These are phyloP conservation scores for Collybia nuda DNA, from an alignment of 768 basidiomycete genomes.

Conservation along the genomic window DNA sequence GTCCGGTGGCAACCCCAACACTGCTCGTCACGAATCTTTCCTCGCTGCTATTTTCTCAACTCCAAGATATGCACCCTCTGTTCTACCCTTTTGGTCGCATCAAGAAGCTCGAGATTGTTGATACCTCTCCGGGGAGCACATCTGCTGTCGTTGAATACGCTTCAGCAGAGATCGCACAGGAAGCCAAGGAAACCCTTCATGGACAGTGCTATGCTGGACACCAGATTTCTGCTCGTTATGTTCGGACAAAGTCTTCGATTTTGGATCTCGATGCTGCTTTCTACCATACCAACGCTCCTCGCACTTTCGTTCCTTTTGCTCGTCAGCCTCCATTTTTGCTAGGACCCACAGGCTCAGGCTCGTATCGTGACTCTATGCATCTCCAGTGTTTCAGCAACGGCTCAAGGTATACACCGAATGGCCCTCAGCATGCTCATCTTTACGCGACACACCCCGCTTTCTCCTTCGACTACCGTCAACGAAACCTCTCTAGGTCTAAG, in stretches of 20 bases:
- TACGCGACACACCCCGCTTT: conserved; percentile 14
- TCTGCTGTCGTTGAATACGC: conserved; percentile 68
- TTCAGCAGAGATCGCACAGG: conserved; percentile 51
- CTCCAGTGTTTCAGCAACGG: conserved; percentile 10
- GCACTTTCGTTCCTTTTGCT: conserved; percentile 13
- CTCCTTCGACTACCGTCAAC: conserved; percentile 9
- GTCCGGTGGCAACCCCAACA: conserved; percentile 43
- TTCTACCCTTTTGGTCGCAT: conserved; percentile 72
- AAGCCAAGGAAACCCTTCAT: conserved; percentile 62
- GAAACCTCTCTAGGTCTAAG: conserved; percentile 7
- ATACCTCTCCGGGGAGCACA: conserved; percentile 39
- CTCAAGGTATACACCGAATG: not conserved
- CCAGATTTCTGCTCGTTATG: conserved; percentile 33
- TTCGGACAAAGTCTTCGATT: conserved; percentile 22
- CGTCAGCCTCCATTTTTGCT: conserved; percentile 11
- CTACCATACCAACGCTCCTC: conserved; percentile 11
- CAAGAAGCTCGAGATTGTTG: conserved; percentile 56
- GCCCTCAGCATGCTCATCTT: conserved; percentile 6
- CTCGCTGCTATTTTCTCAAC: conserved; percentile 62
- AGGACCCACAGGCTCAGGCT: conserved; percentile 5
- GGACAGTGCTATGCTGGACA: conserved; percentile 61
- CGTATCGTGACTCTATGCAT: conserved; percentile 9
- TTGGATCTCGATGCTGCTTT: conserved; percentile 13
- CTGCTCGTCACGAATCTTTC: conserved; percentile 69
- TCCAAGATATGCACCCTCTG: conserved; percentile 68